Evolutionary conservation across 192 early-diverging fungal genomes (phyloP), one percentile per base, ranked within the genome.

Genomic region (Ramicandelaber brevisporus): DNA sequence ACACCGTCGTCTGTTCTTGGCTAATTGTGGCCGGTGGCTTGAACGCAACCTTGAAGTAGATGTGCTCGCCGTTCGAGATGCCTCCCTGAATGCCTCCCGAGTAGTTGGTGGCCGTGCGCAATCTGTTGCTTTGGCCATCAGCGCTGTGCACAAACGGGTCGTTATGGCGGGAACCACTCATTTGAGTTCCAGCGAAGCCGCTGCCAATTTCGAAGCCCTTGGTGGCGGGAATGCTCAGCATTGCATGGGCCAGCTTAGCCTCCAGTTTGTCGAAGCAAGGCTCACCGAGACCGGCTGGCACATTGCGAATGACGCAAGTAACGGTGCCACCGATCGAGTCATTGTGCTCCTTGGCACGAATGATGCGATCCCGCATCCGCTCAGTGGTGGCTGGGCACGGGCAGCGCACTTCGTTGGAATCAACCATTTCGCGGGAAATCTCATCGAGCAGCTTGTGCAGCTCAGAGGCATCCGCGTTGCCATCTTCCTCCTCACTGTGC

Each of bases 211-310:
- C 92, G 46, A 98, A 98, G 11, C 81, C 79, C 48, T 98, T 98
- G 12, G 92, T 98, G 3, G 92, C 88, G 4, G 92, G 92, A 34
- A 98, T 89, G 13, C 85, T 90, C 34, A 98, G 51, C 92, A 98
- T 98, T 5, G 88, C 92, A 41, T 98, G 89, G 4, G 92, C 92
- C 30, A 98, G 53, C 36, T 70, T 51, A 8, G 92, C 89, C 54
- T 98, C 89, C 17, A 95, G 57, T 47, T 98, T 98, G 48, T 98
- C 92, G 41, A 98, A 98, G 51, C 80, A 82, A 9, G 92, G 92
- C 50, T 98, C 92, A 30, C 92, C 92, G 20, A 98, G 59, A 2
- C 92, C 92, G 11, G 57, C 46, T 3, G 92, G 92, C 14, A 70
- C 63, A 32, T 87, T 82, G 27, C 92, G 68, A 48, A 98, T 85